Percentiles rank a stretch among this genome's conserved stretches.
phyloP scores from a whole-genome alignment of 2,329 filamentous ascomycete species.

The Calcarisporium arbuscula region DNA sequence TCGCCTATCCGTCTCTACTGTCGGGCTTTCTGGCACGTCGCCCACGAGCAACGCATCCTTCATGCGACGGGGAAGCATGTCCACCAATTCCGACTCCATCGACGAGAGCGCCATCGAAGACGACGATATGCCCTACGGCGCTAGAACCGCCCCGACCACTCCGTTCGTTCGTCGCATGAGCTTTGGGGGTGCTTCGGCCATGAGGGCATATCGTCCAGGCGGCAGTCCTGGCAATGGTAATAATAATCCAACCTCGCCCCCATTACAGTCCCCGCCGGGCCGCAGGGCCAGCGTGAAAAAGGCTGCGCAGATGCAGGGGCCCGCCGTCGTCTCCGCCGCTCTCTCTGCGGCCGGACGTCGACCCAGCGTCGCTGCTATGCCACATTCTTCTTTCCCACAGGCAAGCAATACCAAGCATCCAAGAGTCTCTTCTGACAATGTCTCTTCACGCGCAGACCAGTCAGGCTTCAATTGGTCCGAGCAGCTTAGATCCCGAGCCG shows the following conservation, averaged over 20 bases:
- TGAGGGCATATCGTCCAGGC: conserved; percentile 49
- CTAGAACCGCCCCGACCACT: conserved; percentile 57
- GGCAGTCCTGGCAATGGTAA: conserved; percentile 61
- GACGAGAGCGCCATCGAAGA: conserved; percentile 73
- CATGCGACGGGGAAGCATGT: conserved; percentile 60
- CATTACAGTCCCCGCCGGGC: conserved; percentile 24
- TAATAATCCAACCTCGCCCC: conserved; percentile 44
- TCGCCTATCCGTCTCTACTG: conserved; percentile 66
- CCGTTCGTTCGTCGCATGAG: conserved; percentile 83
- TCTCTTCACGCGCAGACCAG: conserved; percentile 63
- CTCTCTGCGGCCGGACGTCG: conserved; percentile 29
- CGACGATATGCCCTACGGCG: conserved; percentile 46
- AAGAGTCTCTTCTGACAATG: conserved; percentile 60
- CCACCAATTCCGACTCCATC: conserved; percentile 59
- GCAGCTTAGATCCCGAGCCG: conserved; percentile 85
- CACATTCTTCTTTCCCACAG: conserved; percentile 35
- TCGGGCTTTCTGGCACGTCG: conserved; percentile 66
- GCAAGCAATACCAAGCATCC: conserved; percentile 53
- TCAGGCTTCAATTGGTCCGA: conserved; percentile 93
- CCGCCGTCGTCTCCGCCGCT: conserved; percentile 26
- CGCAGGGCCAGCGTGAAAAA: conserved; percentile 25
- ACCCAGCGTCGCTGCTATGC: conserved; percentile 26
- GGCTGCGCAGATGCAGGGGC: conserved; percentile 20
- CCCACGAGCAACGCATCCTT: conserved; percentile 50
- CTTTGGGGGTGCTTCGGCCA: conserved; percentile 77